Conservation (phyloP, 495 filamentous ascomycete species). For the Penicillium egyptiacum region DNA sequence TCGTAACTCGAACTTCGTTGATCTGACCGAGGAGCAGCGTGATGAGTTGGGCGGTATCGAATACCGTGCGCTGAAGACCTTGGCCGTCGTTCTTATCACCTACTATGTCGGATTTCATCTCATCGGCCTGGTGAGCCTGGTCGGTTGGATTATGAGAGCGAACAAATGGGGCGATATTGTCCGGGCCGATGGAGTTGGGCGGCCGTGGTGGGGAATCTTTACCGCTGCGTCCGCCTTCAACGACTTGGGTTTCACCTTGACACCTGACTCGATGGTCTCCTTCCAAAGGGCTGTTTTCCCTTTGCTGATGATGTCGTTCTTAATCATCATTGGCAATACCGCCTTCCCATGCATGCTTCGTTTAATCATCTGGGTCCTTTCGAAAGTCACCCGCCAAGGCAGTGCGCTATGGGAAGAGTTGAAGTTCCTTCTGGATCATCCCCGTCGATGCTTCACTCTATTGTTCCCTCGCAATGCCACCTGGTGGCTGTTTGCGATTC, state of each 20-base stretch:
- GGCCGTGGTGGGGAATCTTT: conserved; percentile 90
- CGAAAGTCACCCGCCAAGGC: conserved; percentile 55
- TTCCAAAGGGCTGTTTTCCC: conserved; percentile 76
- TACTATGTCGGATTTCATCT: conserved; percentile 78
- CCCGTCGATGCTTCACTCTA: conserved; percentile 90
- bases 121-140: conserved; percentile 66
- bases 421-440: conserved; percentile 87
- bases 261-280: conserved; percentile 87
- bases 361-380: conserved; percentile 78
- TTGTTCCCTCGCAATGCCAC: conserved; percentile 88
- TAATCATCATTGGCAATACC: conserved; percentile 92
- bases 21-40: conserved; percentile 82
- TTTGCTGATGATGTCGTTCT: conserved; percentile 70
- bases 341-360: conserved; percentile 92
- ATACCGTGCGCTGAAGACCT: conserved; percentile 84
- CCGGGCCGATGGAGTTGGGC: conserved; percentile 57
- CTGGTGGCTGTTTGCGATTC: conserved; percentile 90
- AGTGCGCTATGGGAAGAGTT: conserved; percentile 82
- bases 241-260: conserved; percentile 83
- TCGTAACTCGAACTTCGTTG: conserved; percentile 87
- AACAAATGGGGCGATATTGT: conserved; percentile 60
- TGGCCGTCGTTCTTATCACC: conserved; percentile 69
- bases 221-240: conserved; percentile 84
- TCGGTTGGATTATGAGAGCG: conserved; percentile 75
- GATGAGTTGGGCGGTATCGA: conserved; percentile 94